Base-by-base conservation (phyloP, 2,329 filamentous ascomycete species). In the Pezicula radicicola region DNA sequence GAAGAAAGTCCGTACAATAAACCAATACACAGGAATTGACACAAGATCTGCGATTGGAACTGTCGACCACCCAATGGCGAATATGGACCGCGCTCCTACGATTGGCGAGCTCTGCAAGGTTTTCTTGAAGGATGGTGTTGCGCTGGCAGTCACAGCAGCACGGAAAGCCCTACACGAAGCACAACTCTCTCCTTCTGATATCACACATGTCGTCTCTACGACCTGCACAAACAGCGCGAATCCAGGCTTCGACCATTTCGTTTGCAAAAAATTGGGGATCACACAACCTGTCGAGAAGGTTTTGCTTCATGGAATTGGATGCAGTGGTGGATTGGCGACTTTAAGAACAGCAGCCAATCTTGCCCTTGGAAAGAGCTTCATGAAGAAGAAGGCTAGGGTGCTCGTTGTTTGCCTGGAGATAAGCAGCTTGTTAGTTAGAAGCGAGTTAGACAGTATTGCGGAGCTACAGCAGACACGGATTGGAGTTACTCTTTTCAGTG, bases 171-270 rank as follows among this genome's bases (percentile, higher is more conserved):
- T 84, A 9, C 67, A 70, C 7, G 81, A 84, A 63, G 79, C 81
- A 5, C 70, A 72, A 15, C 65, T 84, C 40, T 72, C 76, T 40
- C 63, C 75, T 0, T 62, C 63, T 3, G 71, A 83, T 48, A 83
- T 88, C 55, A 88, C 84, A 3, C 85, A 88, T 60, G 74, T 87
- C 39, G 83, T 88, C 8, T 79, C 83, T 21, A 85, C 83, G 0
- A 87, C 84, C 5, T 88, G 85, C 64, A 88, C 84, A 8, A 81
- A 88, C 63, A 85, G 82, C 56, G 83, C 83, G 15, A 88, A 87
- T 63, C 84, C 84, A 0, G 84, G 84, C 1, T 88, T 83, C 62
- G 85, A 88, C 58, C 81, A 87, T 64, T 85, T 75, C 55, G 80
- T 88, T 21, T 77, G 77, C 48, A 82, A 80, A 61, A 70, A 73